These are phyloP conservation scores for Phytophthora boehmeriae DNA, from an alignment of 352 stramenopile species.

Conservation along the genomic window DNA sequence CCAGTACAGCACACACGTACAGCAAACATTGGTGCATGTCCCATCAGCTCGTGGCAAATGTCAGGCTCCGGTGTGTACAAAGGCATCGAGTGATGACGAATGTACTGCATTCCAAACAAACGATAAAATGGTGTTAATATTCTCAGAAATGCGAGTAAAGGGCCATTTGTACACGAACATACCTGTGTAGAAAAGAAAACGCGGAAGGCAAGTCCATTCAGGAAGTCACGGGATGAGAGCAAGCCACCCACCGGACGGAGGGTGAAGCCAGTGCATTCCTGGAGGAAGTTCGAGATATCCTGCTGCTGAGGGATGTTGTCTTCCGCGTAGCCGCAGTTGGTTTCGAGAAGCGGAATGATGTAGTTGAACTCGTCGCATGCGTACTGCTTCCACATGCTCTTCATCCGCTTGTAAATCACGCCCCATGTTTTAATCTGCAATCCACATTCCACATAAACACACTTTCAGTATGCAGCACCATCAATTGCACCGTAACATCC, in stretches of 20 bases:
- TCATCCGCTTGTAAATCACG: conserved; percentile 94
- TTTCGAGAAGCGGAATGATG: conserved; percentile 93
- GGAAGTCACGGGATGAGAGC: conserved; percentile 96
- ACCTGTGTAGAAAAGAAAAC: conserved; percentile 97
- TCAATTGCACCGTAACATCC: neutral
- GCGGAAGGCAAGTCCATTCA: conserved; percentile 98
- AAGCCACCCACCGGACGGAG: conserved; percentile 95
- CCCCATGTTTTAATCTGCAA: conserved; percentile 86
- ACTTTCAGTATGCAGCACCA: neutral
- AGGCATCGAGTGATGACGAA: conserved; percentile 94
- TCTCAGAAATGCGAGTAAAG: neutral
- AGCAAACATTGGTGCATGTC: conserved; percentile 97
- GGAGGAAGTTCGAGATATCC: conserved; percentile 96
- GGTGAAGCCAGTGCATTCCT: conserved; percentile 91
- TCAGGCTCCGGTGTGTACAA: conserved; percentile 98
- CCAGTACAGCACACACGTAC: conserved; percentile 28
- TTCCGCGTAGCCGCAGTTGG: conserved; percentile 93
- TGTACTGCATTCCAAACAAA: conserved; percentile 73
- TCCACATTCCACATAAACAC: conserved; percentile 2
- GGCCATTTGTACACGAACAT: neutral
- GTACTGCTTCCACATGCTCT: conserved; percentile 93
- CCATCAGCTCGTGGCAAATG: conserved; percentile 97
- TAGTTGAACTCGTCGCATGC: conserved; percentile 98
- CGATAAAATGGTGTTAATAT: conserved; percentile 4
- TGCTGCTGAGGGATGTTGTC: conserved; percentile 96